Conservation (phyloP, 2,329 filamentous ascomycete genomes). For the Magnaporthiopsis poae region DNA sequence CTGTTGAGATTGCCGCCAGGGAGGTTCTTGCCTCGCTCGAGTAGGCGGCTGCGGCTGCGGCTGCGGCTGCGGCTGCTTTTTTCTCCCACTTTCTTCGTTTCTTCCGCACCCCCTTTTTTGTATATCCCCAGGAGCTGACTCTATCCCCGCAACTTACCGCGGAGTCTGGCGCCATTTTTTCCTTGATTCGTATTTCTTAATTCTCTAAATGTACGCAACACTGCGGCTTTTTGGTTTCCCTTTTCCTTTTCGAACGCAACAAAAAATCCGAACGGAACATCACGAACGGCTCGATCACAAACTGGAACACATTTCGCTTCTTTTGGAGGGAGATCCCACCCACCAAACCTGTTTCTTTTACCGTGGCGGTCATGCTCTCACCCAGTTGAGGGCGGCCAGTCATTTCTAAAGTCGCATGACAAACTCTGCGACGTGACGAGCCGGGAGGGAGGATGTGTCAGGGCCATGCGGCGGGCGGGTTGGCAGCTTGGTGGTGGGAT, state of each 20-base stretch:
- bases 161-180: neutral
- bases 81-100: neutral
- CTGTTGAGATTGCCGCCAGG: conserved; percentile 24
- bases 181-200: neutral
- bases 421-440: neutral
- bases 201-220: neutral
- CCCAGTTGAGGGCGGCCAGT: neutral
- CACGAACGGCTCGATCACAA: neutral
- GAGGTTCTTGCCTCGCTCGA: conserved; percentile 15
- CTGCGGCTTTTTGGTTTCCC: neutral
- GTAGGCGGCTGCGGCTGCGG: neutral
- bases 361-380: neutral
- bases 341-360: neutral
- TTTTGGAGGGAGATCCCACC: neutral
- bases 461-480: neutral
- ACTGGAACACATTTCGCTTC: neutral
- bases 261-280: neutral
- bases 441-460: neutral
- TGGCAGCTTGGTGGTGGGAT: neutral
- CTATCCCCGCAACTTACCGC: neutral
- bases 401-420: neutral
- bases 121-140: neutral
- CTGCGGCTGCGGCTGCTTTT: no score
- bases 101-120: neutral
- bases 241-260: neutral